Base-by-base conservation (phyloP, 1,284 basidiomycete genomes). In the Ceratobasidium sp. region DNA sequence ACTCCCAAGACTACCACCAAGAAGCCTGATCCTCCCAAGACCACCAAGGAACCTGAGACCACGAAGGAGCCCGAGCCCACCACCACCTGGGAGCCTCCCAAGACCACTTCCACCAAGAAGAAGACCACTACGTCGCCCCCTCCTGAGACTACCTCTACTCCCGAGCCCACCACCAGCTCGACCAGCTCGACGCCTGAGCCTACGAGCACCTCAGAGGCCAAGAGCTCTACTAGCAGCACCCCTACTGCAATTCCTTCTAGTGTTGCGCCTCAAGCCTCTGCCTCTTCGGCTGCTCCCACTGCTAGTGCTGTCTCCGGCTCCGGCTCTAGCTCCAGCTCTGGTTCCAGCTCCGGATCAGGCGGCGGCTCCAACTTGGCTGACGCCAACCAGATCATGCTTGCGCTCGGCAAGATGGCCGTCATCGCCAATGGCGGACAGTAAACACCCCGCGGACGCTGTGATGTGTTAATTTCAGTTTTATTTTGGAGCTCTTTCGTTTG, bases 341-440 rank as follows among this genome's bases (percentile, higher is more conserved):
- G 63, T 16, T 35, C 52, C 30, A 28, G 50, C 54, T 18, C 21
- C 43, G 1, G 18, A 21, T 23, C n/a, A 21, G 47, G 21, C 18
- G 44, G 54, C 26, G 55, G 38, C 28, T 71, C 67, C 28, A 74
- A 74, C 61, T 58, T 47, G 59, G 28, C 6, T 1, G 62, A 66
- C 61, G 35, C 57, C 46, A 72, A 63, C 38, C 59, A 72, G 41
- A 43, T 59, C n/a, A 54, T 72, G 35, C 67, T 74, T 52, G 73
- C 70, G 6, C 38, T 74, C 23, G 73, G 67, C 16, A 41, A 57
- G 49, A 50, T 74, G 28, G 70, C 54, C 26, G 26, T 32, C 9
- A 35, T 52, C 32, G 70, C 59, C 38, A 23, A 61, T 11, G 26
- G 46, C 18, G 57, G 38, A 3, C 32, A 47, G 28, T 58, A 58